A percentile compares a stretch with the other conserved stretches of the same genome.
phyloP scores from a whole-genome alignment of 1,284 basidiomycete genomes.

The Sanguinoderma infundibulare region DNA sequence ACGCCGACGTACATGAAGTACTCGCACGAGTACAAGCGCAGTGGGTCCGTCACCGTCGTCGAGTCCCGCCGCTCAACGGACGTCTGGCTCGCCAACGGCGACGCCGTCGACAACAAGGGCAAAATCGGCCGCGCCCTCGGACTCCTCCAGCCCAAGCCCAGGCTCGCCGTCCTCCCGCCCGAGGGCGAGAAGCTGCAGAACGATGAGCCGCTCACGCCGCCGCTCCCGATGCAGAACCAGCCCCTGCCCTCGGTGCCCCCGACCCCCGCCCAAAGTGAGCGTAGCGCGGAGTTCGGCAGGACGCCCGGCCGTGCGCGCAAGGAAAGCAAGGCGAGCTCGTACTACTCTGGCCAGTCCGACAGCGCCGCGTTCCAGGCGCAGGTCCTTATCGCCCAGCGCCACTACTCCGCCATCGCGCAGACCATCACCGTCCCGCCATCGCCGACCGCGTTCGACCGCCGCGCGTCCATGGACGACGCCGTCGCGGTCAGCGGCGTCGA shows the following conservation, averaged over 20 bases:
- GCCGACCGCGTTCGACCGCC: conserved; percentile 39
- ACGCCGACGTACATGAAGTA: conserved; percentile 38
- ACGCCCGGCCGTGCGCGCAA: conserved; percentile 40
- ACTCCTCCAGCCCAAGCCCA: conserved; percentile 63
- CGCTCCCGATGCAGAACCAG: conserved; percentile 39
- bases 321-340: conserved; percentile 58
- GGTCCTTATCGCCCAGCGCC: conserved; percentile 71
- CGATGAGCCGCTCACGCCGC: conserved; percentile 40
- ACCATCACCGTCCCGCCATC: conserved; percentile 59
- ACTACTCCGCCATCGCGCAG: conserved; percentile 68
- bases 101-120: conserved; percentile 65
- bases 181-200: conserved; percentile 48
- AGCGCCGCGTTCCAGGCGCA: conserved; percentile 52
- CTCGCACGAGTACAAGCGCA: conserved; percentile 64
- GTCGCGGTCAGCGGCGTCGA: conserved; percentile 36
- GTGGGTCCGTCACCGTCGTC: conserved; percentile 65
- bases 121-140: conserved; percentile 61
- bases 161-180: conserved; percentile 66
- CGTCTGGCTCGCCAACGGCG: conserved; percentile 69
- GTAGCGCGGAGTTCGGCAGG: conserved; percentile 57
- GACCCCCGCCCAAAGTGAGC: conserved; percentile 55
- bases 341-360: conserved; percentile 54
- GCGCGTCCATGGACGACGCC: conserved; percentile 33
- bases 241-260: conserved; percentile 41
- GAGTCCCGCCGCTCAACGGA: conserved; percentile 72